These are phyloP conservation scores for Ophiostoma montium DNA, from an alignment of 2,329 filamentous ascomycete species.

Conservation along the genomic window DNA sequence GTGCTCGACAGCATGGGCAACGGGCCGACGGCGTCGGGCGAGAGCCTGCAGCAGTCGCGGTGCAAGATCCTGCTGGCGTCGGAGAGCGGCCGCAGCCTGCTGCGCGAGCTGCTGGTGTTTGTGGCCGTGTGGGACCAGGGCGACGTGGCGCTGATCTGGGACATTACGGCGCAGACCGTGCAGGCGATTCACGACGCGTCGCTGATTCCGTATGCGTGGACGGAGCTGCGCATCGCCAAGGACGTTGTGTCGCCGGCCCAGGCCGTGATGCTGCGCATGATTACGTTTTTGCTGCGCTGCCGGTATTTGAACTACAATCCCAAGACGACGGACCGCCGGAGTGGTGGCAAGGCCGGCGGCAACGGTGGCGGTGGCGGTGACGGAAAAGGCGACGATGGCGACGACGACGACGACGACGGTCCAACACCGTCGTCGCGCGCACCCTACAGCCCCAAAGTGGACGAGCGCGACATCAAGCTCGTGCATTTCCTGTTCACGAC, in stretches of 20 bases:
- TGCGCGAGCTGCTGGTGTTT: slow-evolving; percentile 85
- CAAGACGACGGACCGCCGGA: not conserved
- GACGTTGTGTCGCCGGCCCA: slow-evolving; percentile 94
- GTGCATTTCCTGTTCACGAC: slow-evolving; percentile 87
- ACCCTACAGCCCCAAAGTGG: slow-evolving; percentile 15
- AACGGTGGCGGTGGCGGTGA: no score
- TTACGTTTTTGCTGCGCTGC: slow-evolving; percentile 72
- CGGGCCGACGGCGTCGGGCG: slow-evolving; percentile 49
- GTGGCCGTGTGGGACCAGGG: slow-evolving; percentile 95
- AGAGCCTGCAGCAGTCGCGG: slow-evolving; percentile 79
- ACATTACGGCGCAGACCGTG: slow-evolving; percentile 91
- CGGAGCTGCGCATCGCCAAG: slow-evolving; percentile 79
- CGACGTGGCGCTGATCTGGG: slow-evolving; percentile 87
- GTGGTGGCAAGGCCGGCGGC: not conserved
- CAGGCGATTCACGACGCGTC: slow-evolving; percentile 83
- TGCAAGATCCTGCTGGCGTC: slow-evolving; percentile 83
- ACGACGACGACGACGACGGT: slow-evolving; percentile 25
- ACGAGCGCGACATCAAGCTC: slow-evolving; percentile 43
- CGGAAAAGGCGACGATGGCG: not conserved
- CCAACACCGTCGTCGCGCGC: not conserved
- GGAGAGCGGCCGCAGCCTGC: slow-evolving; percentile 77
- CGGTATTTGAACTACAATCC: slow-evolving; percentile 7
- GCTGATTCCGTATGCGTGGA: slow-evolving; percentile 82
- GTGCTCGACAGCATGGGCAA: slow-evolving; percentile 73
- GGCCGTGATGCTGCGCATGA: slow-evolving; percentile 77